Conservation (phyloP, 176 grass and related monocot genomes). For the Ananas comosus region DNA sequence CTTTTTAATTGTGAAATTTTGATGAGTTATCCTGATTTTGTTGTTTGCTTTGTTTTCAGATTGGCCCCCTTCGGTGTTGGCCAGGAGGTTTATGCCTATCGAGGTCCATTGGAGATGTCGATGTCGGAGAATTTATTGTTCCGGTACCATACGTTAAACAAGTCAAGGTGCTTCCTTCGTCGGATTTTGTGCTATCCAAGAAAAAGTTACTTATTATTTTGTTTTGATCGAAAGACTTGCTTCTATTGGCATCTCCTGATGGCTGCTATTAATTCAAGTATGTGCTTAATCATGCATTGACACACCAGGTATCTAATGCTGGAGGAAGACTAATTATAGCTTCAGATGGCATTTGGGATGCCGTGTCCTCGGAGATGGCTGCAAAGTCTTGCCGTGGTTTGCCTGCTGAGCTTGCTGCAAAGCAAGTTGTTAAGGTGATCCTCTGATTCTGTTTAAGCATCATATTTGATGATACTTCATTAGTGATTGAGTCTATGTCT, state of each 20-base stretch:
- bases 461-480: neutral
- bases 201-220: too few species aligned
- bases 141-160: conserved; percentile 95
- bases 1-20: neutral
- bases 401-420: conserved; percentile 91
- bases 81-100: conserved; percentile 87
- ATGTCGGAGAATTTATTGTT: conserved; percentile 94
- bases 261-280: neutral
- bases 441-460: neutral
- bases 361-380: conserved; percentile 67
- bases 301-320: conserved; percentile 55
- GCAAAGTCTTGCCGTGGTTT: conserved; percentile 82
- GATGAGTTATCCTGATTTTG: neutral
- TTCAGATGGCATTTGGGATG: conserved; percentile 97
- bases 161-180: conserved; percentile 54
- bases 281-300: conserved; percentile 12
- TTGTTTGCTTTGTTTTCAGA: conserved; percentile 40
- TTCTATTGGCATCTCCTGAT: neutral
- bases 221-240: neutral
- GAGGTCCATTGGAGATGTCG: conserved; percentile 95
- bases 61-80: conserved; percentile 89
- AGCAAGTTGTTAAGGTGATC: conserved; percentile 85
- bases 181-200: neutral
- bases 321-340: conserved; percentile 96
- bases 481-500: neutral